phyloP scores from a whole-genome alignment of 2,329 filamentous ascomycete species.

The Diplodia sapinea region DNA sequence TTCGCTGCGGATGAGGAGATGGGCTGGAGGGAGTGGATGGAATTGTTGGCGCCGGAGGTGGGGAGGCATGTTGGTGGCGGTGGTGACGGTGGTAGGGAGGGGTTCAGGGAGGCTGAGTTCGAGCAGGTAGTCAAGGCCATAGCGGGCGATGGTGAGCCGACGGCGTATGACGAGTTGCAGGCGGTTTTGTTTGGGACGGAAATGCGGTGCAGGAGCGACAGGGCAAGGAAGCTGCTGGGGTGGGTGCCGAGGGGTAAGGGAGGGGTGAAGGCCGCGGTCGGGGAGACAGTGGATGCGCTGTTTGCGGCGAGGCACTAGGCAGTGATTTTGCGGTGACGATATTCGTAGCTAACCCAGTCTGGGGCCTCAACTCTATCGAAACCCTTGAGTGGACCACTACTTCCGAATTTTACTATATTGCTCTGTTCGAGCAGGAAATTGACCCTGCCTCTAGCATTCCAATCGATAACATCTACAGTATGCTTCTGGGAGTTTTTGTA shows the following conservation, averaged over 20 bases:
- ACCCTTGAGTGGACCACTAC: too few species aligned
- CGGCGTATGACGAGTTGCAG: not conserved
- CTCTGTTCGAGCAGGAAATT: too few species aligned
- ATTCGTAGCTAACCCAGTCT: too few species aligned
- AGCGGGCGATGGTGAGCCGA: constrained; percentile 45
- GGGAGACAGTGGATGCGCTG: not conserved
- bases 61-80: constrained; percentile 53
- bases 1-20: constrained; percentile 66
- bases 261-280: not conserved
- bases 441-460: too few species aligned
- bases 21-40: constrained; percentile 66
- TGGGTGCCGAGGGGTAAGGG: constrained; percentile 61
- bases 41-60: constrained; percentile 47
- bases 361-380: too few species aligned
- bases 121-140: constrained; percentile 49
- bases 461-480: too few species aligned
- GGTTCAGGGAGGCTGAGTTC: constrained; percentile 45
- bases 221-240: constrained; percentile 62
- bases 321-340: not conserved
- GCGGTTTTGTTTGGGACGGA: constrained; percentile 66
- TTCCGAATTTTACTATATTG: too few species aligned
- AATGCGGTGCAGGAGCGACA: constrained; percentile 60
- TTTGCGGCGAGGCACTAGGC: not conserved
- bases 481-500: too few species aligned
- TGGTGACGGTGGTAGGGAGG: constrained; percentile 48